Conservation (phyloP, 306 rosid species). For the Styphnolobium japonicum region DNA sequence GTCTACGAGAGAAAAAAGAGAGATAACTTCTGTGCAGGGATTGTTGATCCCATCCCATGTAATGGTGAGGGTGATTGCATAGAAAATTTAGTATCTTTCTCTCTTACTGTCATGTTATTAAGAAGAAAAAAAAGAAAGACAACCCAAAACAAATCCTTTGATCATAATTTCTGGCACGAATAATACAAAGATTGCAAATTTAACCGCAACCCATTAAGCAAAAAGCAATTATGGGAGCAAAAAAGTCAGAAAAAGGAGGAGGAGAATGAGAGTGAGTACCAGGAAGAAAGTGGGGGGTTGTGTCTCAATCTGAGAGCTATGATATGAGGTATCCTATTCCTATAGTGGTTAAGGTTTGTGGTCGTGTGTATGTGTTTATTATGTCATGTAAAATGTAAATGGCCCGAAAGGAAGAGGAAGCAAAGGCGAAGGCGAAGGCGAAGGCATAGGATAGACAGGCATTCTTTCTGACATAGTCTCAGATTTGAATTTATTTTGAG, state of each 20-base stretch:
- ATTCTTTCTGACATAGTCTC: neutral
- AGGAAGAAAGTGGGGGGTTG: neutral
- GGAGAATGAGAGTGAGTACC: conserved; percentile 27
- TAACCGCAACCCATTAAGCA: neutral
- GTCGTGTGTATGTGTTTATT: too few relatives aligned
- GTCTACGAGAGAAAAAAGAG: too few relatives aligned
- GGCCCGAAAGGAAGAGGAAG: neutral
- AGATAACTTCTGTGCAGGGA: too few relatives aligned
- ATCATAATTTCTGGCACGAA: neutral
- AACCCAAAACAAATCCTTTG: neutral
- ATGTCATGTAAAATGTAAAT: neutral
- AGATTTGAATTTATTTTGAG: too few relatives aligned
- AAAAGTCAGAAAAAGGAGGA: neutral
- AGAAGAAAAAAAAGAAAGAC: neutral
- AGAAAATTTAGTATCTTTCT: neutral
- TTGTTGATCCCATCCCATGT: too few relatives aligned
- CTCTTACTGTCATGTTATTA: neutral
- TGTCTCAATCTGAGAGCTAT: too few relatives aligned
- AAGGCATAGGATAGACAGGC: neutral
- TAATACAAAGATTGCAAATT: neutral
- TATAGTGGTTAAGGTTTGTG: fast-evolving
- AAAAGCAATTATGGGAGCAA: neutral
- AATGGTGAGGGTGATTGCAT: too few relatives aligned
- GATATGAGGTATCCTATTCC: too few relatives aligned
- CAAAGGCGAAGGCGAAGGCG: neutral